Evolutionary conservation across 306 rosid species (phyloP).

Genomic region (Vigna hirtella): DNA sequence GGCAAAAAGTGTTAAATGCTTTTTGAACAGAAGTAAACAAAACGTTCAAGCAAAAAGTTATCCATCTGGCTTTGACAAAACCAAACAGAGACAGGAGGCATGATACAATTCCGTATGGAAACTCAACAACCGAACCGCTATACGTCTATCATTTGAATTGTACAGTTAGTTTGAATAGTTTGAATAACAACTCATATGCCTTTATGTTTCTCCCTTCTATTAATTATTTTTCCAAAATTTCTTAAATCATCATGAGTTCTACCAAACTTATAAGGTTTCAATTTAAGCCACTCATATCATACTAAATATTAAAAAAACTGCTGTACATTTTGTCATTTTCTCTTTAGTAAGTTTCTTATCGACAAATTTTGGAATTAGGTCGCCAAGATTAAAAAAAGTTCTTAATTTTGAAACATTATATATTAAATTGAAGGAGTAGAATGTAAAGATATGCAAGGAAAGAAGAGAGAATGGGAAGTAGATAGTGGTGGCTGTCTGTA

Average conservation of each 20-base stretch:
- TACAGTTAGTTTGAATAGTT: constrained; percentile 5
- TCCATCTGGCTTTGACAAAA: constrained; percentile 26
- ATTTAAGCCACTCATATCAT: background rate
- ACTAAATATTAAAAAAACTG: too few relatives aligned
- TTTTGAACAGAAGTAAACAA: background rate
- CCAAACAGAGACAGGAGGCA: constrained; percentile 26
- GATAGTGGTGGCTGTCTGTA: constrained; percentile 35
- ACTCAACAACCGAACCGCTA: constrained; percentile 14
- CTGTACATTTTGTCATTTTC: too few relatives aligned
- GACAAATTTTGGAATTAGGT: too few relatives aligned
- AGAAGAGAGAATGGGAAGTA: background rate
- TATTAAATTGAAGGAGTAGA: constrained; percentile 17
- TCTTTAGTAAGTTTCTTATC: too few relatives aligned
- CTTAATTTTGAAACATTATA: background rate
- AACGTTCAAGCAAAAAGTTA: constrained; percentile 14
- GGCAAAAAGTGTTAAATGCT: constrained; percentile 28
- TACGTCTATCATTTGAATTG: constrained; percentile 21
- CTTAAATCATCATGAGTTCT: background rate
- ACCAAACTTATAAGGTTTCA: background rate
- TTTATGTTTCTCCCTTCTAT: background rate
- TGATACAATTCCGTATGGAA: background rate
- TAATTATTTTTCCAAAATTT: background rate
- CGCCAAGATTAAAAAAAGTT: too few relatives aligned
- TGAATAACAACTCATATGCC: constrained; percentile 2
- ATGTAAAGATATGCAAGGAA: background rate